Base-by-base conservation (phyloP, 2,329 filamentous ascomycete species). In the Tolypocladium pustulatum region DNA sequence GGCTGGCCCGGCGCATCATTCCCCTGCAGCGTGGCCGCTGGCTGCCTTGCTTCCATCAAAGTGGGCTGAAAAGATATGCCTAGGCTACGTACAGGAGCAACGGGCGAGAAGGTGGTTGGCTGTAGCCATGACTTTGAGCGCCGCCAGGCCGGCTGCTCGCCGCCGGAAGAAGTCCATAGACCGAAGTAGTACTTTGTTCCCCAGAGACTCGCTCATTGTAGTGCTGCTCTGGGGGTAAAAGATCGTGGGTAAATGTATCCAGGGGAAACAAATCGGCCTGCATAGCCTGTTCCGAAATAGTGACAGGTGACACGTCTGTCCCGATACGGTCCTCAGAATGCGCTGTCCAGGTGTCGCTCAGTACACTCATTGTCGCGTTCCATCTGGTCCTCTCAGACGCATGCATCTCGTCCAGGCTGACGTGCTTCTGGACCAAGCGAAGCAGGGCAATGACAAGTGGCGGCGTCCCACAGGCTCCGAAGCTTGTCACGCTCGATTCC, bases 381-480 rank as follows among this genome's bases (percentile, higher is more conserved):
- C 72, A 75, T 52, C 66, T 69, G 7, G 56, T 57, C 56, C 67
- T 67, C 52, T 75, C 73, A 41, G 69, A 65, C n/a, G 69, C 68
- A 55, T 67, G 68, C 63, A 74, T 67, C 6, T 49, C 43, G 30
- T 63, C 65, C 22, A 64, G 61, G 58, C 68, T 66, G 2, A 68
- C 66, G 25, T 69, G 65, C 13, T 61, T 65, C n/a, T 70, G 67
- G 20, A 73, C 68, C 59, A 74, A 69, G n/a, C 69, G 65, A 61
- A 75, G 68, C 49, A 73, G 62, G 3, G 63, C 68, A 17, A 70
- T 64, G 34, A 71, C 64, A 32, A 75, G 56, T 6, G 72, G 72
- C 4, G 73, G 71, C 32, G 69, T 72, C 8, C 71, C 71, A 5
- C 65, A 62, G 3, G 66, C 61, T 1, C 73, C 73, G 58, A 75